These are phyloP conservation scores for Ceratobasidium sp. DNA, from an alignment of 1,284 basidiomycete genomes.

Conservation along the genomic window DNA sequence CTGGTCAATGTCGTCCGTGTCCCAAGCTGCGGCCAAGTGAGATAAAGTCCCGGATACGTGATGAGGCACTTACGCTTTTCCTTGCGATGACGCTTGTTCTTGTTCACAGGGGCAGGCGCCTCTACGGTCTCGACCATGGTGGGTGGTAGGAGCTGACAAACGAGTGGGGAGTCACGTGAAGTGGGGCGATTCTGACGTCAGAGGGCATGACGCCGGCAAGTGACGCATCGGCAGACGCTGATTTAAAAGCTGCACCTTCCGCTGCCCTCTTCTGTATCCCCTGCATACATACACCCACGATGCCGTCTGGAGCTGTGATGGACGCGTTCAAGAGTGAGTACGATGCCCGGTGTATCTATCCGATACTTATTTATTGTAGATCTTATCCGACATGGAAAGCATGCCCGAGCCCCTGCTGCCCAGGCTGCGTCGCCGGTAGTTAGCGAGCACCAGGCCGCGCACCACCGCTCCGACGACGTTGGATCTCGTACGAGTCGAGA, in stretches of 20 bases:
- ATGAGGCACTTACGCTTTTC: slow-evolving; percentile 75
- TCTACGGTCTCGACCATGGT: slow-evolving; percentile 38
- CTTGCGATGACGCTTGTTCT: slow-evolving; percentile 88
- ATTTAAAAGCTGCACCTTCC: not conserved
- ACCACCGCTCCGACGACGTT: slow-evolving; percentile 12
- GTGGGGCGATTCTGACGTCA: slow-evolving; percentile 7
- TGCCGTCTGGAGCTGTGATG: slow-evolving; percentile 39
- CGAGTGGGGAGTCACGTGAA: not conserved
- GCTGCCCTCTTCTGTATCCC: not conserved
- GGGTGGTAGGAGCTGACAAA: not conserved
- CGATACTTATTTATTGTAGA: slow-evolving; percentile 23
- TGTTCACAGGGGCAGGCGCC: slow-evolving; percentile 56
- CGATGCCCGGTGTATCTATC: not conserved
- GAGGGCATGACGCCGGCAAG: not conserved
- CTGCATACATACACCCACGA: slow-evolving; percentile 13
- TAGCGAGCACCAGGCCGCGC: slow-evolving; percentile 21
- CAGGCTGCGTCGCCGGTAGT: slow-evolving; percentile 32
- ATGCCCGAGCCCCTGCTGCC: slow-evolving; percentile 38
- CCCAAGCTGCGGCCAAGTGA: slow-evolving; percentile 74
- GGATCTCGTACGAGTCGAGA: not conserved
- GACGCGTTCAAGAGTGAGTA: slow-evolving; percentile 42
- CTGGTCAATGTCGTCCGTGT: slow-evolving; percentile 99
- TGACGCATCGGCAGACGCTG: not conserved
- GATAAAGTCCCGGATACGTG: not conserved
- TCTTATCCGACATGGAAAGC: slow-evolving; percentile 42